phyloP scores from a whole-genome alignment of 164 flowering plant species.

The Akebia trifoliata region DNA sequence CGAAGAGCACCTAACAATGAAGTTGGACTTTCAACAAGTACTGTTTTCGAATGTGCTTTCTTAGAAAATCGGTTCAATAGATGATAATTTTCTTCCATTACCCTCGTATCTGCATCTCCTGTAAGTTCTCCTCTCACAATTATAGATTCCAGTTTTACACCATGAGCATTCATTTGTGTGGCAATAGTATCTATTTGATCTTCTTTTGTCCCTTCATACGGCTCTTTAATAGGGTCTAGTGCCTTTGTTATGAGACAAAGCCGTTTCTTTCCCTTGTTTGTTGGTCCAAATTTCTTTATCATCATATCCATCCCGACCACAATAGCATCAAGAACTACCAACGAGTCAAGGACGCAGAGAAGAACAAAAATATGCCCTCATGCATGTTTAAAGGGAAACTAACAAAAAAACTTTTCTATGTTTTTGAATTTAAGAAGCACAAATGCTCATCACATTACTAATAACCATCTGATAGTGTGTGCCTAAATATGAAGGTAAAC shows the following conservation, averaged over 20 bases:
- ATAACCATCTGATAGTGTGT: not conserved
- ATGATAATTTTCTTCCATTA: constrained; percentile 66
- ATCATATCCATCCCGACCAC: constrained; percentile 95
- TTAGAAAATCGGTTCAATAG: constrained; percentile 51
- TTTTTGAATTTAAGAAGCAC: not conserved
- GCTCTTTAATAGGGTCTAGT: constrained; percentile 57
- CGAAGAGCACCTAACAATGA: constrained; percentile 72
- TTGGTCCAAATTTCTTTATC: constrained; percentile 77
- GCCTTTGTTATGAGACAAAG: constrained; percentile 85
- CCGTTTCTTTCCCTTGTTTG: constrained; percentile 86
- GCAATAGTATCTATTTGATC: constrained; percentile 79
- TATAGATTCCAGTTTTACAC: constrained; percentile 78
- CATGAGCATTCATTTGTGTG: constrained; percentile 59
- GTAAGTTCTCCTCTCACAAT: constrained; percentile 47
- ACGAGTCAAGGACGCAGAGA: constrained; percentile 47
- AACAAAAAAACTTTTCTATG: not conserved
- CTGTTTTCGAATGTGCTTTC: constrained; percentile 47
- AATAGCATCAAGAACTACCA: constrained; percentile 84
- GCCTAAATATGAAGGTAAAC: not conserved
- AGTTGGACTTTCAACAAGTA: constrained; percentile 63
- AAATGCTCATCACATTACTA: not conserved
- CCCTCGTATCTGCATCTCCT: constrained; percentile 30
- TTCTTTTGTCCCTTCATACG: constrained; percentile 84
- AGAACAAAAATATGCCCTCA: not conserved
- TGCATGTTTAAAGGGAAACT: not conserved